Percentiles rank a stretch among this genome's conserved stretches.
Evolutionary conservation across 148 eudicot genomes (phyloP).

Genomic region (Chenopodium album): DNA sequence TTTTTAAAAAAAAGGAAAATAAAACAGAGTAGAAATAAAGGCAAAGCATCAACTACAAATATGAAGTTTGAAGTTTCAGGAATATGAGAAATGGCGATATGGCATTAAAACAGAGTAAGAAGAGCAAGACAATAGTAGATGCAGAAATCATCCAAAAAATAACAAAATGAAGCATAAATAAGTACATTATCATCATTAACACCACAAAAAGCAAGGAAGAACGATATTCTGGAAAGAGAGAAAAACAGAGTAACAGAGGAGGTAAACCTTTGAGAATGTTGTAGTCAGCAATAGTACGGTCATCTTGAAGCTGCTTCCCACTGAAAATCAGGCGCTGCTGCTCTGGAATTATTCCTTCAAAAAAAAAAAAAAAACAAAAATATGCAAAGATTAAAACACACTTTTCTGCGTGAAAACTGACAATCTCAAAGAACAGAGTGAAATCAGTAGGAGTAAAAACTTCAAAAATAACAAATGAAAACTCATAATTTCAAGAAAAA

Average conservation of each 20-base stretch:
- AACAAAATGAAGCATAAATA: too few species aligned
- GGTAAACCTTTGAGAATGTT: slow-evolving; percentile 3
- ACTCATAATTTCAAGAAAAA: background rate
- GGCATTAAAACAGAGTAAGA: background rate
- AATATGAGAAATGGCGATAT: background rate
- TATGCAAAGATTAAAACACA: background rate
- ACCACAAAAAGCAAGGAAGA: background rate
- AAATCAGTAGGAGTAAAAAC: background rate
- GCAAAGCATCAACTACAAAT: background rate
- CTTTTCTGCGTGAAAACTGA: background rate
- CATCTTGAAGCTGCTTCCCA: slow-evolving; percentile 9
- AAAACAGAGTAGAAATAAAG: background rate
- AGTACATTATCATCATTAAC: background rate
- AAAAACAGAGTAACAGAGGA: background rate
- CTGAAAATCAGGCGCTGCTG: slow-evolving; percentile 7
- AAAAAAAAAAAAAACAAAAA: background rate
- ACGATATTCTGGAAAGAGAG: background rate
- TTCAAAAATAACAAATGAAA: background rate
- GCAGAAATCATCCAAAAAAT: background rate
- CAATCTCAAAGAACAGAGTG: background rate
- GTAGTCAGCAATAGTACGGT: background rate
- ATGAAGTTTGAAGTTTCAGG: background rate
- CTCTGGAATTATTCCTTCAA: background rate
- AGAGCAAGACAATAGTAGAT: background rate
- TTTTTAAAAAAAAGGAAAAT: background rate